These are phyloP conservation scores for Lachancea fermentati DNA, from an alignment of 805 yeast genomes.

Conservation along the genomic window DNA sequence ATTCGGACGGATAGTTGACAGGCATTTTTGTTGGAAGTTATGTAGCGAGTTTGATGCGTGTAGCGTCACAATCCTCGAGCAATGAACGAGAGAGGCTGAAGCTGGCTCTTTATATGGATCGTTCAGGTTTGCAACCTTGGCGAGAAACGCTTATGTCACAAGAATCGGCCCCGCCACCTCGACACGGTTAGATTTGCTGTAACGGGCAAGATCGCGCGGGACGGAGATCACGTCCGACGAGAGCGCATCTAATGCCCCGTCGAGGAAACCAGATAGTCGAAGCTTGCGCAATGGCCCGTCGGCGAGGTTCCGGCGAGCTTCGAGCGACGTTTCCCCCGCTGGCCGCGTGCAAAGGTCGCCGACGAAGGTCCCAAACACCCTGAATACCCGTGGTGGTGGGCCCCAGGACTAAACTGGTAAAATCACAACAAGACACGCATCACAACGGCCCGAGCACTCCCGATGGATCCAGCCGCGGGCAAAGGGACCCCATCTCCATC, in stretches of 20 bases:
- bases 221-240: neutral
- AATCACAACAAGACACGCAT: neutral
- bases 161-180: neutral
- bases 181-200: neutral
- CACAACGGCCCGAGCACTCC: neutral
- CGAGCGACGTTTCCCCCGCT: too few species aligned
- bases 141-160: neutral
- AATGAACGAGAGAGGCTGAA: too few species aligned
- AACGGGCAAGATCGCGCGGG: too few species aligned
- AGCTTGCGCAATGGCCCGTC: too few species aligned
- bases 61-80: too few species aligned
- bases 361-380: too few species aligned
- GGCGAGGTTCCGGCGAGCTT: too few species aligned
- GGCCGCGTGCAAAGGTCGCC: too few species aligned
- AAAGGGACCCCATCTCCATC: neutral
- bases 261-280: too few species aligned
- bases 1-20: conserved; percentile 43
- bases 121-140: too few species aligned
- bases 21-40: neutral
- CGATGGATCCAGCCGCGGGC: neutral
- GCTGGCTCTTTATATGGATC: too few species aligned
- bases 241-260: too few species aligned
- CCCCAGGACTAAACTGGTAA: neutral
- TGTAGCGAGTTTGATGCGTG: neutral
- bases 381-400: neutral